Evolutionary conservation across 192 early-diverging fungal genomes (phyloP).

Genomic region (Gigaspora rosea): DNA sequence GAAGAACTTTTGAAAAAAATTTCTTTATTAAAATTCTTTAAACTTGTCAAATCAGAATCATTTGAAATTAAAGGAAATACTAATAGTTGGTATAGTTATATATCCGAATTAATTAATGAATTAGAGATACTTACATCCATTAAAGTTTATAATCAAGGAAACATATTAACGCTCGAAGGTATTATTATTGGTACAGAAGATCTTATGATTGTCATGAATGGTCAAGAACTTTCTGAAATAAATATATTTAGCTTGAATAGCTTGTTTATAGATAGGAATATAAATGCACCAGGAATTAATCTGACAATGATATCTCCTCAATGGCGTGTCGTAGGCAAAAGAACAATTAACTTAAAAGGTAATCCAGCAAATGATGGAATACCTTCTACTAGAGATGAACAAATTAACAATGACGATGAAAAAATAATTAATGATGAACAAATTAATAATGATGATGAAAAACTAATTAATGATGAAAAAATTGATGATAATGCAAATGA

Average conservation of each 20-base stretch:
- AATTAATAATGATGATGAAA: background rate
- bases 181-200: background rate
- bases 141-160: background rate
- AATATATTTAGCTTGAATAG: background rate
- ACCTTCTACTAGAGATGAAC: background rate
- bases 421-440: too few species aligned
- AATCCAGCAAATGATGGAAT: conserved; percentile 7
- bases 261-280: background rate
- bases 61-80: conserved; percentile 9
- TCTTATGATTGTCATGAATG: background rate
- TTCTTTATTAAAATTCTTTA: background rate
- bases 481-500: too few species aligned
- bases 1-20: conserved; percentile 3
- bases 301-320: background rate
- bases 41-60: conserved; percentile 5
- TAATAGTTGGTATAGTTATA: background rate
- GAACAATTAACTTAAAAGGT: conserved; percentile 10
- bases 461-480: background rate
- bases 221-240: background rate
- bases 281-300: conserved; percentile 13
- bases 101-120: background rate
- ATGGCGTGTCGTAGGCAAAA: background rate
- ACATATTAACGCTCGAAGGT: background rate
- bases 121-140: background rate
- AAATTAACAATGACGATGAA: background rate